Base-by-base conservation (phyloP, 495 filamentous ascomycete genomes). In the Darksidea phi region DNA sequence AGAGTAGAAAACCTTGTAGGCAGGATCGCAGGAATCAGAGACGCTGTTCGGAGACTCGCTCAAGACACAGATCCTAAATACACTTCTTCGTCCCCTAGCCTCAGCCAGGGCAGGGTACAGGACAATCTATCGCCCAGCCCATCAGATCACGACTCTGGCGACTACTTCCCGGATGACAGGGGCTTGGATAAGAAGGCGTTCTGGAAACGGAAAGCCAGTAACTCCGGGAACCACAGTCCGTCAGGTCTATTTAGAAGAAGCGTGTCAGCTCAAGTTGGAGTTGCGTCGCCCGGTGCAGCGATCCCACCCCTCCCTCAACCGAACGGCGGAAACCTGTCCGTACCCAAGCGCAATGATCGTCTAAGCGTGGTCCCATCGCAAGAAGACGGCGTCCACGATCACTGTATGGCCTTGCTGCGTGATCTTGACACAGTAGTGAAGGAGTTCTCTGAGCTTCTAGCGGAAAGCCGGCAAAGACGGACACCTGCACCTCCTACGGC, bases 181-280 rank as follows among this genome's bases (percentile, higher is more conserved):
- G 17, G 20, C 15, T 42, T 34, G 8, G 79, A 79, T 36, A 77
- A 76, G 32, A 69, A 83, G 45, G 76, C 86, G 1, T 97, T 98
- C 66, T 98, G 94, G 94, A 96, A 91, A 71, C 87, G 94, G 55
- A 96, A 94, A 74, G 74, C 84, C 8, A 94, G 81, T 59, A 77
- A 64, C 62, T 65, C 72, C 34, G 23, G 74, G 69, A 59, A 70
- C 21, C 73, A 72, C 32, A 77, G 70, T 43, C 68, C 76, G 28
- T 68, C 73, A 37, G 71, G 76, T 54, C 54, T 82, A 37, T 70
- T 79, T 63, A 64, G 79, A 47, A 73, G 79, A 49, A 72, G 77
- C 17, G 72, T 77, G 3, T 76, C 78, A 20, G 76, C 85, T 4
- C 82, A 88, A 48, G 73, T 89, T 36, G 77, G 82, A 15, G 81